Base-by-base conservation (phyloP, 176 grass and related monocot species). In the Oryza meridionalis region DNA sequence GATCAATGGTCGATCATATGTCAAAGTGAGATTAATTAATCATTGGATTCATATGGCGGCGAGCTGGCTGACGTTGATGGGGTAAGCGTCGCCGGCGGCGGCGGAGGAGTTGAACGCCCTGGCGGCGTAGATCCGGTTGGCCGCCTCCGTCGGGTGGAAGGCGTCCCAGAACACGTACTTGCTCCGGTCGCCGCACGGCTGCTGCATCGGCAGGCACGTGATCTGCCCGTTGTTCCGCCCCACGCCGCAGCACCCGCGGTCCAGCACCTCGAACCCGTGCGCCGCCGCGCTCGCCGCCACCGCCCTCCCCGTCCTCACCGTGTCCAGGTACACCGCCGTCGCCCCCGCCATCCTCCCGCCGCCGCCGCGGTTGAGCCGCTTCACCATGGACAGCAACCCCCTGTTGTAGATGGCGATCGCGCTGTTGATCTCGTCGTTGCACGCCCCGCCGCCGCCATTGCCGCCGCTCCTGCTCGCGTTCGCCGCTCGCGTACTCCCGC, bases 221-320 rank as follows among this genome's bases (percentile, higher is more conserved):
- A 98, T 91, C 77, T 98, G 96, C 11, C 96, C 96, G 9, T 98
- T 98, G 86, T 98, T 98, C 73, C 93, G 42, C 0, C 96, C 96
- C 2, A 98, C 96, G 12, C 93, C 96, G 58, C 96, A 98, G 84
- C 96, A 98, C 0, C 96, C 96, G 42, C 84, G 90, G 58, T 95
- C 91, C 17, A 93, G 22, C 77, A 98, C 87, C 9, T 69, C 79
- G 87, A 98, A 98, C 31, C 96, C 96, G 67, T 98, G 84, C 29
- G 80, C 26, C 0, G 89, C 79, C 9, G 95, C 95, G 73, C 90
- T 93, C 1, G 24, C 66, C 1, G 44, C 82, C 0, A 98, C 29
- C 45, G 93, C 89, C 81, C 62, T 95, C 7, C 93, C 89, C 76
- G 47, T 81, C 65, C 83, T 75, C 21, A 76, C 88, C 26, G 87